Evolutionary conservation across 2,329 filamentous ascomycete species (phyloP).

Genomic region (Sporothrix variecibatus): DNA sequence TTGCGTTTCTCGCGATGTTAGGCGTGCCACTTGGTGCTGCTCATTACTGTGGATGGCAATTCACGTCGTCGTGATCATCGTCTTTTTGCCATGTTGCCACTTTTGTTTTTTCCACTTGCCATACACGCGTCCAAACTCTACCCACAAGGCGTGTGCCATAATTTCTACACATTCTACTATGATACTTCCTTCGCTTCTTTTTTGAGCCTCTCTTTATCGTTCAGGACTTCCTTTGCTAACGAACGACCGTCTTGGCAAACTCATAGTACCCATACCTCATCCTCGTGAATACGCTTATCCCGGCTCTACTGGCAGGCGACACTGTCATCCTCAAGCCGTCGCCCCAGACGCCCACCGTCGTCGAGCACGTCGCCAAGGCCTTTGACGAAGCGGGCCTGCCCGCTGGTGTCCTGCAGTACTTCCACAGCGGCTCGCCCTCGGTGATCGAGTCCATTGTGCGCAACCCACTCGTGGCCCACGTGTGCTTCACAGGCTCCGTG

Average conservation of each 20-base stretch:
- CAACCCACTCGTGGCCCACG: slow-evolving; percentile 72
- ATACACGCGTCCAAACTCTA: background rate
- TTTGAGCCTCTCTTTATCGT: background rate
- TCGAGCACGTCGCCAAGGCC: slow-evolving; percentile 75
- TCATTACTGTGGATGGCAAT: background rate
- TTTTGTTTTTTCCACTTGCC: background rate
- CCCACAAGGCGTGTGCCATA: background rate
- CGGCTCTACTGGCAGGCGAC: slow-evolving; percentile 87
- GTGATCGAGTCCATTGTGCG: slow-evolving; percentile 78
- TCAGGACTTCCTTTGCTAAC: background rate
- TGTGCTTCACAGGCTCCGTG: slow-evolving; percentile 94
- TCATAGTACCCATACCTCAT: slow-evolving; percentile 88
- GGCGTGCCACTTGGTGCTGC: background rate
- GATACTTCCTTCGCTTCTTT: background rate
- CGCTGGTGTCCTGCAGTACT: slow-evolving; percentile 82
- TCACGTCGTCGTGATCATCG: background rate
- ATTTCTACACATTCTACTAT: background rate
- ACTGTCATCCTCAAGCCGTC: slow-evolving; percentile 92
- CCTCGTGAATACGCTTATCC: slow-evolving; percentile 87
- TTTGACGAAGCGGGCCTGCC: slow-evolving; percentile 82
- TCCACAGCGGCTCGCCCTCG: slow-evolving; percentile 80
- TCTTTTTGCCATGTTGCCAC: background rate
- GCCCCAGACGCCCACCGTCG: slow-evolving; percentile 90
- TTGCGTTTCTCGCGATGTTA: background rate
- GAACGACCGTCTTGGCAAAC: slow-evolving; percentile 10